Percentiles rank a stretch among this genome's conserved stretches.
Evolutionary conservation across 441 rosid species (phyloP).

Genomic region (Mallotus repandus): DNA sequence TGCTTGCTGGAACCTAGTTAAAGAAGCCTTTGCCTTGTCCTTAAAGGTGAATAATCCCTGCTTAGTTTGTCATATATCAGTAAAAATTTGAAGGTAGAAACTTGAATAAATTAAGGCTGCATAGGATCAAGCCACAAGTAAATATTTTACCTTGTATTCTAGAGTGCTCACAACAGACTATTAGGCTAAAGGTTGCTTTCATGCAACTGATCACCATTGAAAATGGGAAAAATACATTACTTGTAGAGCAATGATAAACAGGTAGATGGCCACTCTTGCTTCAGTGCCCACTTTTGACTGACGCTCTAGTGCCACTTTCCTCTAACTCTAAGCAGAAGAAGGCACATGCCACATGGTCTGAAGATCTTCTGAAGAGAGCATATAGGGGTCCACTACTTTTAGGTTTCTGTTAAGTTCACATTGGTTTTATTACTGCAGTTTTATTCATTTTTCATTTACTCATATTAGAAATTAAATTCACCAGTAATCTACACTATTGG

Average conservation of each 20-base stretch:
- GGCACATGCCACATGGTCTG: neutral
- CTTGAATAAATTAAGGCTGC: neutral
- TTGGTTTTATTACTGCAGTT: neutral
- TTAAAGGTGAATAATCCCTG: constrained; percentile 4
- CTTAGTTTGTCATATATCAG: neutral
- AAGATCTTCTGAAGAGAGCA: neutral
- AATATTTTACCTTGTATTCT: no score
- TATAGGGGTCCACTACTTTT: neutral
- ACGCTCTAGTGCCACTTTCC: neutral
- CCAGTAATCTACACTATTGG: no score
- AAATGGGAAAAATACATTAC: neutral
- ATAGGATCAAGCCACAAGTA: neutral
- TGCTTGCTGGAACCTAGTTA: neutral
- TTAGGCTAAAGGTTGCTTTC: constrained; percentile 15
- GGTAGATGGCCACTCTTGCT: neutral
- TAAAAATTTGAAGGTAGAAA: no score
- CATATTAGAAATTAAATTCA: no score
- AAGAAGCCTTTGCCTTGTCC: constrained; percentile 9
- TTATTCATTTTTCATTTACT: no score
- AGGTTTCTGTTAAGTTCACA: neutral
- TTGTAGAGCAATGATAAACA: neutral
- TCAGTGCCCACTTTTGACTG: neutral
- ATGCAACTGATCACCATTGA: neutral
- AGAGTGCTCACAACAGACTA: neutral
- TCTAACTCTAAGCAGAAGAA: neutral